phyloP scores from a whole-genome alignment of 1,284 basidiomycete genomes.

The Ustilago crameri region DNA sequence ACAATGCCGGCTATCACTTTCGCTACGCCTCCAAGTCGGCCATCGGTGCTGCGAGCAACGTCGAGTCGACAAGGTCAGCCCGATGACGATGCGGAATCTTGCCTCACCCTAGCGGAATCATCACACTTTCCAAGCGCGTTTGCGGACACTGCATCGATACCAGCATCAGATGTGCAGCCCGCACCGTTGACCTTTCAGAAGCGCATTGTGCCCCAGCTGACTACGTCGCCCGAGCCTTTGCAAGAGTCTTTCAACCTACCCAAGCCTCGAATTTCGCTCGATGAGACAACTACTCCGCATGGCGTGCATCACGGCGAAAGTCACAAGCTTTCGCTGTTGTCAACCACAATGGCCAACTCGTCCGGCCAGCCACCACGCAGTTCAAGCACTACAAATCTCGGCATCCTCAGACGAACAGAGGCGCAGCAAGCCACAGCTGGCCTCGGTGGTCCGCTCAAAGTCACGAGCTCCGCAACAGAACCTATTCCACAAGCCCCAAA shows the following conservation, averaged over 20 bases:
- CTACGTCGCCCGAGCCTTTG: slow-evolving; percentile 35
- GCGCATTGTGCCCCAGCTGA: slow-evolving; percentile 29
- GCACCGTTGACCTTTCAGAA: slow-evolving; percentile 33
- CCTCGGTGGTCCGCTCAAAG: slow-evolving; percentile 1
- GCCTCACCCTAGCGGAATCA: neutral
- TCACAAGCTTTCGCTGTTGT: slow-evolving; percentile 25
- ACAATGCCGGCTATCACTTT: slow-evolving; percentile 42
- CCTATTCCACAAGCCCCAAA: slow-evolving; percentile 7
- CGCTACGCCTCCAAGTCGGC: slow-evolving; percentile 33
- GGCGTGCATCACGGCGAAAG: neutral
- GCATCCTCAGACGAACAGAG: slow-evolving; percentile 28
- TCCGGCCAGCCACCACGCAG: slow-evolving; percentile 17
- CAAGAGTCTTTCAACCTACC: slow-evolving; percentile 16
- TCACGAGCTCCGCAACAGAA: neutral
- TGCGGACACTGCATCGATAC: neutral
- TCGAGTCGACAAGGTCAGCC: slow-evolving; percentile 1
- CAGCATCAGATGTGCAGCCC: neutral
- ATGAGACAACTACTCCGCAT: slow-evolving; percentile 3
- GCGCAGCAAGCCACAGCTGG: neutral
- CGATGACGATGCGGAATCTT: neutral
- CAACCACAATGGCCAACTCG: slow-evolving; percentile 17
- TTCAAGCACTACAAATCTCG: slow-evolving; percentile 21
- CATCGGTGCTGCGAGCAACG: slow-evolving; percentile 18
- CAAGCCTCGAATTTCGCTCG: slow-evolving; percentile 5
- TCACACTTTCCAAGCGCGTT: neutral